Percentiles rank a stretch among this genome's conserved stretches.
These are phyloP conservation scores for Tylopilus subfusipes DNA, from an alignment of 768 basidiomycete genomes.

Conservation along the genomic window DNA sequence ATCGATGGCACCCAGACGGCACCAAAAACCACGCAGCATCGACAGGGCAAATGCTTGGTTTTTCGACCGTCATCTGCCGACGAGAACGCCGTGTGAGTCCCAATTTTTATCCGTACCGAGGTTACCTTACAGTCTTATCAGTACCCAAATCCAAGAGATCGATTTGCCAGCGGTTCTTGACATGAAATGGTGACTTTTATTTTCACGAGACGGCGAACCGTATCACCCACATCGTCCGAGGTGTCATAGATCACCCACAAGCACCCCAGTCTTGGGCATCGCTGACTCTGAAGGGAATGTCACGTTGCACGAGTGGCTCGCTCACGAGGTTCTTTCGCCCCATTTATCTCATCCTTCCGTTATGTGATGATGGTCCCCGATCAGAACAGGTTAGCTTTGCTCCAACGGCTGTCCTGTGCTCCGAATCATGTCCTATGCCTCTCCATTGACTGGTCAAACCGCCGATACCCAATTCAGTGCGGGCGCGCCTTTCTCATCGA, in stretches of 20 bases:
- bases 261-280: constrained; percentile 56
- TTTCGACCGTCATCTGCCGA: constrained; percentile 43
- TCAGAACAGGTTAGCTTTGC: constrained; percentile 39
- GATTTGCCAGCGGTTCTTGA: constrained; percentile 82
- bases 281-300: constrained; percentile 86
- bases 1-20: neutral
- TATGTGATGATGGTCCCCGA: constrained; percentile 1
- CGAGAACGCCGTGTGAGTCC: constrained; percentile 36
- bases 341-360: neutral
- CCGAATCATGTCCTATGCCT: constrained; percentile 68
- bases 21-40: constrained; percentile 31
- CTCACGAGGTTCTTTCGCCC: constrained; percentile 38
- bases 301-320: constrained; percentile 56
- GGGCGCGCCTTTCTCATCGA: constrained; percentile 15
- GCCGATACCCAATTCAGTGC: constrained; percentile 49
- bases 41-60: constrained; percentile 73
- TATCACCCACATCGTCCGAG: constrained; percentile 35
- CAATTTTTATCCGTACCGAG: neutral
- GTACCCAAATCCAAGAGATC: constrained; percentile 62
- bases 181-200: constrained; percentile 80
- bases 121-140: constrained; percentile 20
- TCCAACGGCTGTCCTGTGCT: constrained; percentile 47
- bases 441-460: constrained; percentile 91
- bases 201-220: neutral
- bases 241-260: constrained; percentile 51